Base-by-base conservation (phyloP, 495 filamentous ascomycete genomes). In the Neurospora discreta region DNA sequence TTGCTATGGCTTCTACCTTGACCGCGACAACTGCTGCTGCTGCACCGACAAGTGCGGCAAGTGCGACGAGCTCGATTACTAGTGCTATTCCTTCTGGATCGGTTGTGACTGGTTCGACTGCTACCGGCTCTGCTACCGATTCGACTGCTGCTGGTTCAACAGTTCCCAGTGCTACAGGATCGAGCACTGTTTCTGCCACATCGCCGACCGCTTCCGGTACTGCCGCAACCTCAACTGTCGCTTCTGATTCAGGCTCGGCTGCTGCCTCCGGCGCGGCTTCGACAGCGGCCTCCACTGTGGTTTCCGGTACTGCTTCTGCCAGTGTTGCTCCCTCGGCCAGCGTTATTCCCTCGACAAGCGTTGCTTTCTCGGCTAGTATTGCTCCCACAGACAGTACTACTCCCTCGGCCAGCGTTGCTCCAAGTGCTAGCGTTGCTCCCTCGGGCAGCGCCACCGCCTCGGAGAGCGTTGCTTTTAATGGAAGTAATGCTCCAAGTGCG, bases 321-420 rank as follows among this genome's bases (percentile, higher is more conserved):
- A 52, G 20, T 4, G 0, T 46, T n/a, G n/a, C n/a, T 46, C 20
- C 44, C 10, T 13, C 10, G 3, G 4, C 6, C 3, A 52, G 44
- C 1, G 1, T 23, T 23, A 4, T 10, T 13, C 20, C 20, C 3
- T 23, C 10, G 9, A 20, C 9, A 0, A 52, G 20, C 2, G 3
- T 46, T 46, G 1, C 3, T 46, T n/a, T n/a, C 38, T 10, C 8
- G 8, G n/a, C 10, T 4, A 43, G 41, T 2, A 0, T 9, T 20
- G 0, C 3, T 20, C 8, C 43, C n/a, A n/a, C n/a, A n/a, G n/a
- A n/a, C n/a, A 10, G 7, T 9, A n/a, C 2, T 0, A n/a, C n/a
- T n/a, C n/a, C n/a, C n/a, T n/a, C n/a, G n/a, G n/a, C n/a, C n/a
- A 46, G 43, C 1, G n/a, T 20, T 20, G 9, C 3, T 46, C 43